Base-by-base conservation (phyloP, 2,329 filamentous ascomycete species). In the Cladophialophora bantiana region DNA sequence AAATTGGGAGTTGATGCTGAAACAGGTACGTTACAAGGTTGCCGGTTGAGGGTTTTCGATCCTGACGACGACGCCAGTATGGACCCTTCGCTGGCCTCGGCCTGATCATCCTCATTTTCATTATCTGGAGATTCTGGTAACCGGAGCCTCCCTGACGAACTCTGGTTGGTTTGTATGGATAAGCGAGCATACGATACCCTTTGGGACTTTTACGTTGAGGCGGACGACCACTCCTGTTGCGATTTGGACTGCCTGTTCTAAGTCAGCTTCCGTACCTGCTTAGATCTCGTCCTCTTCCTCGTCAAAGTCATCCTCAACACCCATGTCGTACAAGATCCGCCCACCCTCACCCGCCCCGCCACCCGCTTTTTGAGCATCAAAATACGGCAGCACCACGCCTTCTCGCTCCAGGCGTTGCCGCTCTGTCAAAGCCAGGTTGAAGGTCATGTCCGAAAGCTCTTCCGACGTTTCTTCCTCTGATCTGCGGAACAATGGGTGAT, bases 281-380 rank as follows among this genome's bases (percentile, higher is more conserved):
- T 77, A 94, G 71, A 94, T 93, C 80, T 97, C 94, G 80, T 97
- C 94, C 75, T 97, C 93, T 75, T 96, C 93, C 66, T 96, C 94
- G 73, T 97, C 94, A 80, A 97, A 98, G 77, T 98, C 93, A 78
- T 99, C 95, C 81, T 98, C 95, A 69, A 89, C 87, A 1, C 94
- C 94, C 91, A 98, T 96, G 73, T 98, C 94, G 77, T 99, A 99
- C 74, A 99, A 76, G 71, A 99, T 99, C 68, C 94, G 86, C 0
- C 95, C 95, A 4, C 95, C 94, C 74, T 96, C 93, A 0, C 94
- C 94, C 7, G 45, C 45, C 4, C 85, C 86, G 0, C 89, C 90
- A 59, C 88, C 85, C 56, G 90, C 90, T 61, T 88, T 92, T 84
- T 99, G 95, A 31, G 95, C 95, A 82, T 99, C 95, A 79, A 96